These are phyloP conservation scores for Radiomyces spectabilis DNA, from an alignment of 192 early-diverging fungal genomes.

Conservation along the genomic window DNA sequence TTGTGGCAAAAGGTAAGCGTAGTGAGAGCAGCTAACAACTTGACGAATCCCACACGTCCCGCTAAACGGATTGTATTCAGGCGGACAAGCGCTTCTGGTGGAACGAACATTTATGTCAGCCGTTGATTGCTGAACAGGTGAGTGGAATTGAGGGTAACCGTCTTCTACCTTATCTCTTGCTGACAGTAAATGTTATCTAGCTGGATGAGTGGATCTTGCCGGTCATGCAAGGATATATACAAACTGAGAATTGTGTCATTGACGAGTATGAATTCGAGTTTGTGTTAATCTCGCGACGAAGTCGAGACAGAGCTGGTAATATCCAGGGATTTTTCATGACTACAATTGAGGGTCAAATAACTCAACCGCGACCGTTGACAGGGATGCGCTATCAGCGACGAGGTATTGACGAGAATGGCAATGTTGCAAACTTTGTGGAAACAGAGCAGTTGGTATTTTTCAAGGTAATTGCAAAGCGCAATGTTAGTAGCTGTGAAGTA, in stretches of 20 bases:
- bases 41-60: not conserved
- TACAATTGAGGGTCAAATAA: not conserved
- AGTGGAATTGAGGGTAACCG: not conserved
- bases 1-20: not conserved
- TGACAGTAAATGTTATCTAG: slow-evolving; percentile 10
- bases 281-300: slow-evolving; percentile 61
- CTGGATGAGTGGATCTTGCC: slow-evolving; percentile 48
- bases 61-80: slow-evolving; percentile 1
- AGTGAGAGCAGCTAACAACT: not conserved
- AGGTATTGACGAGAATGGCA: slow-evolving; percentile 79
- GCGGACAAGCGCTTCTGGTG: slow-evolving; percentile 49
- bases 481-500: too few species aligned
- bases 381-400: slow-evolving; percentile 86
- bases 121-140: slow-evolving; percentile 39
- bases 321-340: not conserved
- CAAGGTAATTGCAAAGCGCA: slow-evolving; percentile 25
- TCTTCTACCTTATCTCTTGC: not conserved
- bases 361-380: slow-evolving; percentile 1
- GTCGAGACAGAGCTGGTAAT: slow-evolving; percentile 42
- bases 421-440: slow-evolving; percentile 95
- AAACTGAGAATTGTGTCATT: slow-evolving; percentile 54
- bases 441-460: slow-evolving; percentile 83
- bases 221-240: slow-evolving; percentile 64
- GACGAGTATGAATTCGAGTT: slow-evolving; percentile 55
- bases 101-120: slow-evolving; percentile 44